Evolutionary conservation across 2,329 filamentous ascomycete species (phyloP), one percentile per base, ranked within the genome.

Genomic region (Emergomyces africanus): DNA sequence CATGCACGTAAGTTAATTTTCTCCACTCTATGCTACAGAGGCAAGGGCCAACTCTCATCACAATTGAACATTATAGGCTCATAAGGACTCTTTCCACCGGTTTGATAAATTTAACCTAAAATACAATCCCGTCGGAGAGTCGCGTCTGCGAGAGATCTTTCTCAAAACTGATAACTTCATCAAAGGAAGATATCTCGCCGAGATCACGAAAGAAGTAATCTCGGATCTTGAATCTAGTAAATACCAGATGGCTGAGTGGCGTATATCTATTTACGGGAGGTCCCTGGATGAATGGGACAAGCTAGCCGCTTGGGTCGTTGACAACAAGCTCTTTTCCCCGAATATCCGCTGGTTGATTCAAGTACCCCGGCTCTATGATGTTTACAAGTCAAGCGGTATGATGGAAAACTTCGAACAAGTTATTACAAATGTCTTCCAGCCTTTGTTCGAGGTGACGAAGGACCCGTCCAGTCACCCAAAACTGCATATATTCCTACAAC

Each of bases 41-140:
- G 18, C 10, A 54, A 18, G 33, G 20, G 18, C 15, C 41, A 33
- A 59, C 54, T 50, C 59, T 50, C 59, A 25, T 56, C 48, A 41
- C 60, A 67, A 57, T 66, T 54, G 44, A 18, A 57, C 20, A 18
- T 10, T 5, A 37, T 15, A 89, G 86, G 92, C 94, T 28, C 94
- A 99, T 70, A 96, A 90, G 12, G 94, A 99, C 73, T 95, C 90
- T 0, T 99, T 99, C 76, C 94, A 99, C 74, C 89, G 94, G 3
- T 99, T 99, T 71, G 94, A 99, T 78, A 99, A 99, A 73, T 99
- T 99, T 81, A 99, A 99, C 71, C 79, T 99, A 59, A 99, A 99
- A 72, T 99, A 99, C 71, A 99, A 99, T 66, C 94, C 94, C 0
- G 86, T 99, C 62, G 94, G 94, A 55, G 94, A 99, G 74, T 97